Evolutionary conservation across 1,139 yeast genomes (phyloP), one percentile per base, ranked within the genome.

Genomic region (Candida sp.): DNA sequence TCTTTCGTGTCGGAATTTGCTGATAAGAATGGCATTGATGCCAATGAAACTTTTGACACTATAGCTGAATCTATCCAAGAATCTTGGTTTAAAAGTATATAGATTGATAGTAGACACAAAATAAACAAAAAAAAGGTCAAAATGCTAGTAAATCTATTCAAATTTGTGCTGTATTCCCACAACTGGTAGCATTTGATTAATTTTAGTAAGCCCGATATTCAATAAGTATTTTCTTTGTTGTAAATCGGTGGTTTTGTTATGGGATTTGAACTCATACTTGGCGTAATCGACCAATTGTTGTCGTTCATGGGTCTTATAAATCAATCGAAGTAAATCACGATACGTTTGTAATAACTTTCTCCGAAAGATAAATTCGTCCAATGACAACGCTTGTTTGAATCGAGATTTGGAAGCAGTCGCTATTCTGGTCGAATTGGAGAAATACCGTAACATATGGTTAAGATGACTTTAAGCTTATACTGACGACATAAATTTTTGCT

Each of bases 331-430:
- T 21, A 71, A 55, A 22, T 61, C 63, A 36, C 74, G 56, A 50
- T 73, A 73, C 2, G 66, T 61, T 21, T 57, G 51, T 25, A 57
- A 55, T 7, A 72, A 61, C 44, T 64, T 62, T 41, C 60, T 65
- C 32, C 75, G 60, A 42, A 73, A 72, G 21, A 73, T 45, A 48
- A 71, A 73, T 47, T 73, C 78, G 33, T 73, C 75, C 4, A 73
- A 55, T 3, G 76, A 58, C 19, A 68, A 47, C 2, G 64, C 45
- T 36, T 48, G 40, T 29, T 48, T 46, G 15, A 37, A 27, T 5
- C 23, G 12, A 21, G 39, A 37, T 19, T 27, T 35, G 21, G 12
- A n/a, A n/a, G 34, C 11, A 32, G 34, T n/a, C 19, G 19, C 19
- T 12, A 32, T 11, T 3, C 34, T 32, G 2, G 7, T 6, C 12